Conservation (phyloP, 2,329 filamentous ascomycete species). For the Alternaria hordeiaustralica region DNA sequence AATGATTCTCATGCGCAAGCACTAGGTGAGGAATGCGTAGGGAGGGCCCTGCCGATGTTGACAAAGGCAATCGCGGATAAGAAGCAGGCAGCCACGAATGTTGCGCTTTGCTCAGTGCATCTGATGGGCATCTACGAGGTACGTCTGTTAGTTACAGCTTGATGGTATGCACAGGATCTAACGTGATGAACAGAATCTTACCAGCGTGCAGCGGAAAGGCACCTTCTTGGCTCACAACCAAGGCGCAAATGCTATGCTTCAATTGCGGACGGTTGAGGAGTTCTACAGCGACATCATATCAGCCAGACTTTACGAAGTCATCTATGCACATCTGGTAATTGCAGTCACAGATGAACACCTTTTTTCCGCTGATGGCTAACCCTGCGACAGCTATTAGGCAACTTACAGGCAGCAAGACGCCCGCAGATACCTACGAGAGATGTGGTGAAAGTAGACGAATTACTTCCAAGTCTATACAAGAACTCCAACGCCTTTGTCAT, state of each 20-base stretch:
- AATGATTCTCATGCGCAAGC: slow-evolving; percentile 30
- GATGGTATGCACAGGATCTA: not conserved
- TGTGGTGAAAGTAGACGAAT: slow-evolving; percentile 15
- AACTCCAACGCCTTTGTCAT: slow-evolving; percentile 29
- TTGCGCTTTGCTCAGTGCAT: slow-evolving; percentile 35
- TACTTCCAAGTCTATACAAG: slow-evolving; percentile 28
- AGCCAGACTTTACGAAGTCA: slow-evolving; percentile 36
- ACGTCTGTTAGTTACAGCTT: not conserved
- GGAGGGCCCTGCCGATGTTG: slow-evolving; percentile 29
- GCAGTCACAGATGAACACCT: not conserved
- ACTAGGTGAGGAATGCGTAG: slow-evolving; percentile 32
- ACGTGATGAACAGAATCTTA: slow-evolving; percentile 27
- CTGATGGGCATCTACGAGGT: slow-evolving; percentile 42
- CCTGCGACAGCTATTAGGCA: slow-evolving; percentile 32
- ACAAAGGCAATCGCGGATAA: slow-evolving; percentile 33
- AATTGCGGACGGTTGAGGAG: slow-evolving; percentile 32
- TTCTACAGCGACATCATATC: slow-evolving; percentile 34
- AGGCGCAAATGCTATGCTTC: slow-evolving; percentile 37
- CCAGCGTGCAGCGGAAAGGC: slow-evolving; percentile 24
- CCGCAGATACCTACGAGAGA: slow-evolving; percentile 31
- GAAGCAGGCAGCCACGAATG: slow-evolving; percentile 27
- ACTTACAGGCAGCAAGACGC: slow-evolving; percentile 32
- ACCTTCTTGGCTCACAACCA: slow-evolving; percentile 34
- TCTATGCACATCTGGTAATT: slow-evolving; percentile 35
- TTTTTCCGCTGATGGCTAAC: slow-evolving; percentile 14